Conservation (phyloP, 805 yeast genomes). For the Barnettozyma vustinii region DNA sequence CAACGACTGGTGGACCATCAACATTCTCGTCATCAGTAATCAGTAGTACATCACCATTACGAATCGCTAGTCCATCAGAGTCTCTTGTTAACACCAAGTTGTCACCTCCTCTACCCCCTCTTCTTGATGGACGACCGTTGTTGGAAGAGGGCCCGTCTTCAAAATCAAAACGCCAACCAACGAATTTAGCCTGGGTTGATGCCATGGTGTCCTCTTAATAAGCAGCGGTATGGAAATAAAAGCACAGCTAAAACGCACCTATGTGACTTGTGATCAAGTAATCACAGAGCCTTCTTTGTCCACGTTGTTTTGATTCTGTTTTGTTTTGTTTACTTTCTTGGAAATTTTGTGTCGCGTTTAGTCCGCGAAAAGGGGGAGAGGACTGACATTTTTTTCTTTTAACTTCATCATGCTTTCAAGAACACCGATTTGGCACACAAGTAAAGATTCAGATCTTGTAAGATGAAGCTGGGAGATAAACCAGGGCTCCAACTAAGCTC, state of each 20-base stretch:
- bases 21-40: constrained; percentile 30
- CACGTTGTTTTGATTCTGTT: not conserved
- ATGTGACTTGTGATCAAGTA: not conserved
- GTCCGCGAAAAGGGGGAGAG: not conserved
- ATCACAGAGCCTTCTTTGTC: not conserved
- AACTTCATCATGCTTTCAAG: not conserved
- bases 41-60: constrained; percentile 49
- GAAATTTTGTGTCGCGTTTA: not conserved
- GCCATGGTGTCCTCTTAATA: constrained; percentile 13
- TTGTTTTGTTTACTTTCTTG: not conserved
- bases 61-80: constrained; percentile 42
- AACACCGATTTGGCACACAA: not conserved
- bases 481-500: not conserved
- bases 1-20: constrained; percentile 33
- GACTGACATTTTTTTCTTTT: not conserved
- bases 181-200: constrained; percentile 14
- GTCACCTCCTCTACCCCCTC: constrained; percentile 13
- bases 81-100: constrained; percentile 31
- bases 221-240: too few species aligned
- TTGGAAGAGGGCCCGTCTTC: constrained; percentile 3
- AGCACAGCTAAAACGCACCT: too few species aligned
- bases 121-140: not conserved
- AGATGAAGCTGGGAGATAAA: not conserved
- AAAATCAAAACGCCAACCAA: constrained; percentile 19
- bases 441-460: not conserved